Evolutionary conservation across 768 basidiomycete species (phyloP).

Genomic region (Rickenella mellea): DNA sequence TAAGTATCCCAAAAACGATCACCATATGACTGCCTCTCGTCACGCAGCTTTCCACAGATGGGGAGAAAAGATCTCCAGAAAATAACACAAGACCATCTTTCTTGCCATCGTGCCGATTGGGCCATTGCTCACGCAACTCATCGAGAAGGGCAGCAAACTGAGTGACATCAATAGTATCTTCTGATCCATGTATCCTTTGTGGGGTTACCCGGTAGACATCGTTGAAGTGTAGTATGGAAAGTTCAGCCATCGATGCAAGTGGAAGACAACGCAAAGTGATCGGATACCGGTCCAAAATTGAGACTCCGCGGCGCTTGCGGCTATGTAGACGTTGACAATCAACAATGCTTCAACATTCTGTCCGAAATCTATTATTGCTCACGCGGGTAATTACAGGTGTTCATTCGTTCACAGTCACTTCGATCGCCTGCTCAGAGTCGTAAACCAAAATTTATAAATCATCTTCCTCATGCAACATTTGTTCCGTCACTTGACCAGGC

Average conservation of each 20-base stretch:
- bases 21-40: conserved; percentile 92
- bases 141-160: conserved; percentile 74
- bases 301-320: too few species aligned
- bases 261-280: neutral
- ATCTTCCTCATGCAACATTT: too few species aligned
- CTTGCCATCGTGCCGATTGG: conserved; percentile 32
- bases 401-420: too few species aligned
- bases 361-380: too few species aligned
- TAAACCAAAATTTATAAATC: too few species aligned
- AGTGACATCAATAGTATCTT: conserved; percentile 73
- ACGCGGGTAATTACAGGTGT: too few species aligned
- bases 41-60: conserved; percentile 78
- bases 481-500: too few species aligned
- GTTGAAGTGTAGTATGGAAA: conserved; percentile 62
- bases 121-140: conserved; percentile 52
- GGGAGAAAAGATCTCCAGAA: conserved; percentile 85
- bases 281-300: too few species aligned
- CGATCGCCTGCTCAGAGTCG: too few species aligned
- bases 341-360: too few species aligned
- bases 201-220: conserved; percentile 77
- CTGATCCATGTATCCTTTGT: conserved; percentile 49
- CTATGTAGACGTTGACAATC: too few species aligned
- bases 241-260: conserved; percentile 19
- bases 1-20: conserved; percentile 10
- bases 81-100: conserved; percentile 75